Evolutionary conservation across 352 stramenopile species (phyloP).

Genomic region (Pythium aphanidermatum): DNA sequence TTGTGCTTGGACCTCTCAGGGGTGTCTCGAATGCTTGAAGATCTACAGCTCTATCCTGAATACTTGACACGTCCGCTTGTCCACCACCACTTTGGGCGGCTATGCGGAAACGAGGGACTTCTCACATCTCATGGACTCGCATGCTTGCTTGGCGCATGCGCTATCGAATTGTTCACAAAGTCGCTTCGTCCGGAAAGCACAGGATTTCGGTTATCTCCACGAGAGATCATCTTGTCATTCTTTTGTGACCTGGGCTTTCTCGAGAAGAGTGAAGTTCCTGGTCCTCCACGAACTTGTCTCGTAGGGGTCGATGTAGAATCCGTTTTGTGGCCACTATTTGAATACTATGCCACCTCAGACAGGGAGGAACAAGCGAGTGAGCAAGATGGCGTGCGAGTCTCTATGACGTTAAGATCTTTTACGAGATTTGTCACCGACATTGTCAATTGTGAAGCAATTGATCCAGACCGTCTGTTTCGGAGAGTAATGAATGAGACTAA

Average conservation of each 20-base stretch:
- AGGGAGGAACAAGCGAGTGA: neutral
- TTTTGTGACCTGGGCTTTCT: slow-evolving; percentile 58
- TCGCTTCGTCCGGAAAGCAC: slow-evolving; percentile 6
- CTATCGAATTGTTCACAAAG: slow-evolving; percentile 46
- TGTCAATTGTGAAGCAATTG: slow-evolving; percentile 19
- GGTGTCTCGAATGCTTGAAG: slow-evolving; percentile 44
- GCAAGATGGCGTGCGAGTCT: slow-evolving; percentile 28
- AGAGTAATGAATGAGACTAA: slow-evolving; percentile 31
- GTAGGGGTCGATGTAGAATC: slow-evolving; percentile 62
- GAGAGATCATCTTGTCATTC: slow-evolving; percentile 62
- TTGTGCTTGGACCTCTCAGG: slow-evolving; percentile 33
- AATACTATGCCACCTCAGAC: slow-evolving; percentile 52
- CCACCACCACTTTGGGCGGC: slow-evolving; percentile 36
- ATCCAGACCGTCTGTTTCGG: slow-evolving; percentile 33
- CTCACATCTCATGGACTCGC: slow-evolving; percentile 42
- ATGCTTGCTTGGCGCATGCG: slow-evolving; percentile 53
- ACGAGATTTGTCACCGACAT: slow-evolving; percentile 68
- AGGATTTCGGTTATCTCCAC: slow-evolving; percentile 39
- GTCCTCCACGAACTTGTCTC: slow-evolving; percentile 37
- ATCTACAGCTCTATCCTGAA: slow-evolving; percentile 51
- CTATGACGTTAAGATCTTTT: slow-evolving; percentile 47
- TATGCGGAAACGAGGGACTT: slow-evolving; percentile 27
- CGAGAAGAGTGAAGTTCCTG: slow-evolving; percentile 34
- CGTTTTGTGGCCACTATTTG: slow-evolving; percentile 75
- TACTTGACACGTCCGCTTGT: slow-evolving; percentile 50